These are phyloP conservation scores for Tolypocladium album DNA, from an alignment of 2,329 filamentous ascomycete species.

Conservation along the genomic window DNA sequence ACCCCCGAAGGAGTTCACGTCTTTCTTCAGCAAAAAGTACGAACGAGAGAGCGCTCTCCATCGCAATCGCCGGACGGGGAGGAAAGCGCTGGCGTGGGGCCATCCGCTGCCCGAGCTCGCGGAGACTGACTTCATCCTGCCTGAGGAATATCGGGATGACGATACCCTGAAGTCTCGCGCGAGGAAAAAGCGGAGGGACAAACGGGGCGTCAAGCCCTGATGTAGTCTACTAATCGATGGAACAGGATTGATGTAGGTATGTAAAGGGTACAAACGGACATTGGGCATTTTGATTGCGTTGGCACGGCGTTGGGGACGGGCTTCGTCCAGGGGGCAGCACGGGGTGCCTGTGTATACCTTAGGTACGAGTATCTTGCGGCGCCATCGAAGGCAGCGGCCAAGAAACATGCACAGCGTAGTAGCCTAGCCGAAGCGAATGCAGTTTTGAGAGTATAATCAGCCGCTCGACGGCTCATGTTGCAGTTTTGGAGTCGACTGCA, in stretches of 20 bases:
- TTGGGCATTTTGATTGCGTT: background rate
- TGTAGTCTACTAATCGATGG: background rate
- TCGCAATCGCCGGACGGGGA: conserved; percentile 55
- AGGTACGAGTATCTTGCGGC: background rate
- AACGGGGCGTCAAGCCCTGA: conserved; percentile 37
- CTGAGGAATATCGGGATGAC: conserved; percentile 49
- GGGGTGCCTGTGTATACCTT: background rate
- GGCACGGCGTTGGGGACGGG: background rate
- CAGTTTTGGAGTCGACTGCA: background rate
- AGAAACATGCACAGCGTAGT: background rate
- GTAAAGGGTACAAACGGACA: background rate
- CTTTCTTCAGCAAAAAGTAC: conserved; percentile 74
- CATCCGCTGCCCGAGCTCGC: conserved; percentile 63
- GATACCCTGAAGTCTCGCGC: conserved; percentile 48
- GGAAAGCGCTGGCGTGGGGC: conserved; percentile 72
- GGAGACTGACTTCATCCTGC: conserved; percentile 64
- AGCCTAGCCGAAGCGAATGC: background rate
- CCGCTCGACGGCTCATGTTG: background rate
- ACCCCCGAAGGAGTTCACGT: conserved; percentile 58
- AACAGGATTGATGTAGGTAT: background rate
- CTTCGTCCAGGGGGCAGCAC: background rate
- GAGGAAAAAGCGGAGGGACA: conserved; percentile 50
- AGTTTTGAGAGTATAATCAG: background rate
- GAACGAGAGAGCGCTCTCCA: conserved; percentile 72
- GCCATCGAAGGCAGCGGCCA: background rate